These are phyloP conservation scores for Begonia peltatifolia DNA, from an alignment of 306 rosid species.

Conservation along the genomic window DNA sequence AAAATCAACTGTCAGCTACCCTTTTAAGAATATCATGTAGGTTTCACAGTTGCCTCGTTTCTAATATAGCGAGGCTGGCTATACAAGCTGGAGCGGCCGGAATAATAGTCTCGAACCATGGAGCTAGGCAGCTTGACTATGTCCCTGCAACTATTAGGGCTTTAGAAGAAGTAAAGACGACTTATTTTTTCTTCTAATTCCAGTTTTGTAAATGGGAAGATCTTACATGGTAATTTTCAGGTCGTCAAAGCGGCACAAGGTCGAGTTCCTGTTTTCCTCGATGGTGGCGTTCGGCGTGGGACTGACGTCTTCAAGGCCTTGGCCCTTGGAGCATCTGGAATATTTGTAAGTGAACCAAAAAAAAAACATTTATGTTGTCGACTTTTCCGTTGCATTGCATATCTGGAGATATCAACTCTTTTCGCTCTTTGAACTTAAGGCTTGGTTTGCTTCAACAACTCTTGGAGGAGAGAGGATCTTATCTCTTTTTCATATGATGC, in stretches of 20 bases:
- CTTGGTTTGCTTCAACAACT: no score
- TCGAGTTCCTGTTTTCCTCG: conserved; percentile 31
- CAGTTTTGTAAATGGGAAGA: not conserved
- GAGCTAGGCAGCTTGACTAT: conserved; percentile 87
- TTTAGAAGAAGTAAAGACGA: conserved; percentile 51
- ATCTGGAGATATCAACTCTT: no score
- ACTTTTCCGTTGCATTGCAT: no score
- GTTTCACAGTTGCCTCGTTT: no score
- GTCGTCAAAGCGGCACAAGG: conserved; percentile 19
- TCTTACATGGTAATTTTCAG: not conserved
- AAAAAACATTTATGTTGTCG: no score
- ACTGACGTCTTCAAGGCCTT: conserved; percentile 46
- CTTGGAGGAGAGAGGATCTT: no score
- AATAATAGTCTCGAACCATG: conserved; percentile 78
- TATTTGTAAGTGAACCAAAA: not conserved
- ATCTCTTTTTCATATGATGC: no score
- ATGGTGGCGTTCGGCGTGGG: conserved; percentile 47
- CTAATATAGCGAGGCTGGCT: conserved; percentile 10
- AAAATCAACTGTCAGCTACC: no score
- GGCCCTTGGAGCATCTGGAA: conserved; percentile 31
- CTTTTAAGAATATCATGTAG: not conserved
- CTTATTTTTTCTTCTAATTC: not conserved
- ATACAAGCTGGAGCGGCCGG: conserved; percentile 71
- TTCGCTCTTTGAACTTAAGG: no score
- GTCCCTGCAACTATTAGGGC: conserved; percentile 70